Percentiles rank a stretch among this genome's conserved stretches.
These are phyloP conservation scores for Leptoxyphium fumago DNA, from an alignment of 2,329 filamentous ascomycete species.

Conservation along the genomic window DNA sequence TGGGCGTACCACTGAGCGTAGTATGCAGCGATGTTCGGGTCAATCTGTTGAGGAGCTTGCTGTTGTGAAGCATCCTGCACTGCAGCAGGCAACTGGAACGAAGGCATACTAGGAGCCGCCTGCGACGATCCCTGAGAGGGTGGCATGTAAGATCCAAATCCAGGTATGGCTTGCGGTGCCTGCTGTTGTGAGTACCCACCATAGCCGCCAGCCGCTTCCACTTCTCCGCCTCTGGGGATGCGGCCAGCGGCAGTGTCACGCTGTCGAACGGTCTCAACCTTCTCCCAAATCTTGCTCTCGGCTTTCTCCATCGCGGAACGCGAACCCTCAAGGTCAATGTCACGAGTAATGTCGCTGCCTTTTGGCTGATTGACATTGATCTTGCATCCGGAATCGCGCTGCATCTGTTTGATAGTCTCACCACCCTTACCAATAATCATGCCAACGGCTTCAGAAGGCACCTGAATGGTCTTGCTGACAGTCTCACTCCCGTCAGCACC, in stretches of 20 bases:
- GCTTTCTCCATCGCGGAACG: conserved; percentile 65
- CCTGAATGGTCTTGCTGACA: conserved; percentile 67
- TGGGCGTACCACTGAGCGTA: conserved; percentile 13
- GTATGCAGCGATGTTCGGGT: conserved; percentile 8
- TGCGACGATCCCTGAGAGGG: conserved; percentile 8
- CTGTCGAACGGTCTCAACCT: conserved; percentile 70
- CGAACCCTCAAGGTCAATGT: conserved; percentile 72
- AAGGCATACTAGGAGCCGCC: conserved; percentile 16
- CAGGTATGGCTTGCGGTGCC: conserved; percentile 16
- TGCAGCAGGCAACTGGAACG: conserved; percentile 18
- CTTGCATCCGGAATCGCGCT: conserved; percentile 75
- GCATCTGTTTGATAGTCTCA: conserved; percentile 90
- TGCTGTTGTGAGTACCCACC: conserved; percentile 33
- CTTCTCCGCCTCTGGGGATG: conserved; percentile 14
- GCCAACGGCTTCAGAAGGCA: conserved; percentile 80
- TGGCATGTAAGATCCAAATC: conserved; percentile 16
- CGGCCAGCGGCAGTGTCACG: conserved; percentile 22
- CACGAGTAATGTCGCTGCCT: conserved; percentile 65
- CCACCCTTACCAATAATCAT: conserved; percentile 95
- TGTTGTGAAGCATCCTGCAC: conserved; percentile 9
- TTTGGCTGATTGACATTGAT: conserved; percentile 82
- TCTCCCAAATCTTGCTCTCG: conserved; percentile 76
- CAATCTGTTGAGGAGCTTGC: conserved; percentile 5
- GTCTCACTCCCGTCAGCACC: conserved; percentile 34
- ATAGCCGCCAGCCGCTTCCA: conserved; percentile 22